phyloP scores from a whole-genome alignment of 495 filamentous ascomycete species.

The Penicillium antarcticum region DNA sequence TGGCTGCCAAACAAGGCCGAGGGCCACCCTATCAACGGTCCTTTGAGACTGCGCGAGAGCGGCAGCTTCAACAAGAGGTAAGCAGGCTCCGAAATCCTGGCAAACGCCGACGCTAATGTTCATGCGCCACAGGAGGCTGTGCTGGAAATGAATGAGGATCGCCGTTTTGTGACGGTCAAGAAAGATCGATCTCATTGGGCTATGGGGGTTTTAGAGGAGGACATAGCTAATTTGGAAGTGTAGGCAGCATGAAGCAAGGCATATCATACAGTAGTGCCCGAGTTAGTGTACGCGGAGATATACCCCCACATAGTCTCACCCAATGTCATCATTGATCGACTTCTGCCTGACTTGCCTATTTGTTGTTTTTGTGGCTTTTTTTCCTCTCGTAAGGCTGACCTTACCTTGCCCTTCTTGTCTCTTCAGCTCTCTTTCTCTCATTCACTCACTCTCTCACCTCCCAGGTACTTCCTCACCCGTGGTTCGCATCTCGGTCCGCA shows the following conservation, averaged over 20 bases:
- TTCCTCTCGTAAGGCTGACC: slow-evolving; percentile 2
- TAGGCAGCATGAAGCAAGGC: slow-evolving; percentile 10
- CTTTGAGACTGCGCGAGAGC: slow-evolving; percentile 22
- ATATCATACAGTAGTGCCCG: not conserved
- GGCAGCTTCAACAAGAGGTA: slow-evolving; percentile 14
- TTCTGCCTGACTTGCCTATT: slow-evolving; percentile 12
- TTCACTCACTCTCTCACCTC: not conserved
- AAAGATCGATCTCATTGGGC: slow-evolving; percentile 50
- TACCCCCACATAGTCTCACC: slow-evolving; percentile 4
- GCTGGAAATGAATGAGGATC: slow-evolving; percentile 38
- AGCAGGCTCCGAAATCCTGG: slow-evolving; percentile 2
- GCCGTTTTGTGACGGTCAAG: slow-evolving; percentile 48
- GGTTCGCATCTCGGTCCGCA: slow-evolving; percentile 23
- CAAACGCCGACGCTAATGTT: slow-evolving; percentile 2
- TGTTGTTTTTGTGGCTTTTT: not conserved
- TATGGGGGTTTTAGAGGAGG: slow-evolving; percentile 57
- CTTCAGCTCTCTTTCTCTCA: not conserved
- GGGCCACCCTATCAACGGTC: slow-evolving; percentile 69
- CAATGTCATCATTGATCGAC: slow-evolving; percentile 14
- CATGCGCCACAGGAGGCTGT: slow-evolving; percentile 15
- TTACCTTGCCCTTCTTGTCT: not conserved
- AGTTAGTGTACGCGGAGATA: not conserved
- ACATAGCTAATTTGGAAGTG: slow-evolving; percentile 45
- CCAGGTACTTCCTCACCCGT: slow-evolving; percentile 2
- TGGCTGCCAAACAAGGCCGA: slow-evolving; percentile 62